phyloP scores from a whole-genome alignment of 495 filamentous ascomycete species.

The Neurospora sp. region DNA sequence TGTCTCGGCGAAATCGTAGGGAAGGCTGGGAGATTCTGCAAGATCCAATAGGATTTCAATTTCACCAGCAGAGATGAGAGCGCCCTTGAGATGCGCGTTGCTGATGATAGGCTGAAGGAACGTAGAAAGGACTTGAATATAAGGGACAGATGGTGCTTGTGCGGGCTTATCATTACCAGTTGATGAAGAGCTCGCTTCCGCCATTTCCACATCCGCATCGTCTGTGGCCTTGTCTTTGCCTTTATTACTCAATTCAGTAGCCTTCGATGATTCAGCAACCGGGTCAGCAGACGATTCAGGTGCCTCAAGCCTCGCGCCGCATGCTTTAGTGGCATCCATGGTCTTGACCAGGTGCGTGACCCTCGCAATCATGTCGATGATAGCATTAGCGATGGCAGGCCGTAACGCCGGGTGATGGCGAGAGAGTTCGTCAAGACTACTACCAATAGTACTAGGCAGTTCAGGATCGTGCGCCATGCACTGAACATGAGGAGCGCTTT shows the following conservation, averaged over 20 bases:
- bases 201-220: constrained; percentile 49
- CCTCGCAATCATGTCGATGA: constrained; percentile 74
- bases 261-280: constrained; percentile 17
- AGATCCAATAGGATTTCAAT: constrained; percentile 80
- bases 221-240: constrained; percentile 31
- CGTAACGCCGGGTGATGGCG: constrained; percentile 85
- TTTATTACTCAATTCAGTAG: constrained; percentile 12
- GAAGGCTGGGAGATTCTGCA: constrained; percentile 65
- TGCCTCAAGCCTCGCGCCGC: constrained; percentile 72
- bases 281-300: constrained; percentile 40
- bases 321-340: constrained; percentile 54
- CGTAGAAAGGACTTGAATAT: constrained; percentile 60
- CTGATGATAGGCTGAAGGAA: constrained; percentile 72
- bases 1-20: constrained; percentile 61
- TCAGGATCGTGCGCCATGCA: constrained; percentile 63
- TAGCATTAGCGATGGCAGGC: constrained; percentile 62
- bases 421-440: constrained; percentile 85
- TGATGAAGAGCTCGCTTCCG: constrained; percentile 31
- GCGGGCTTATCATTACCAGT: background rate
- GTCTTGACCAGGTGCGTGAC: constrained; percentile 58
- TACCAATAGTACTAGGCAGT: constrained; percentile 56
- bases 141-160: constrained; percentile 31
- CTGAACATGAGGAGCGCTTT: constrained; percentile 81
- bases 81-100: constrained; percentile 62
- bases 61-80: constrained; percentile 69